Evolutionary conservation across 2,329 filamentous ascomycete species (phyloP), one percentile per base, ranked within the genome.

Genomic region (Salinomyces thailandicus): DNA sequence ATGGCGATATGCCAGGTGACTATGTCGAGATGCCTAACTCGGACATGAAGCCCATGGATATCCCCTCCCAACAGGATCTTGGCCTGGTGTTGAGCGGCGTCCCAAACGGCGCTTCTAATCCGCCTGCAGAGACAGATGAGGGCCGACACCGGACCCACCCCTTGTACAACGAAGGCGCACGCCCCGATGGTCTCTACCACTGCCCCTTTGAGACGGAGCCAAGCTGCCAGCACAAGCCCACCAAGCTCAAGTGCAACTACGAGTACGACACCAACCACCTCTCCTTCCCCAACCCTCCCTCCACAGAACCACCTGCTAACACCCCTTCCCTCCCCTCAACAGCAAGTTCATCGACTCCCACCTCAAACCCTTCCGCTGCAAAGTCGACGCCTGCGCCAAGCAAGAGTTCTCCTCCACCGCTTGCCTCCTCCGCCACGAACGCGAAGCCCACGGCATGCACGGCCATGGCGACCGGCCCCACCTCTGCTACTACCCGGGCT

Each of bases 331-430:
- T 30, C n/a, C n/a, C n/a, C n/a, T 16, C 27, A 35, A 33, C 58
- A 94, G 87, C 73, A 96, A 96, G 73, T 94, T 91, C 53, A 79
- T 96, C 50, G 89, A 96, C 64, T 95, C 89, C 18, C 89, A 96
- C 66, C 64, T 95, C 56, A 94, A 93, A 73, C 89, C 89, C 12
- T 96, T 95, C 68, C 80, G 85, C 43, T 96, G 89, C 80, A 93
- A 91, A 75, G 72, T 81, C 47, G 71, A 78, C 44, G 74, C 77
- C 16, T 96, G 89, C 65, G 77, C 85, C 60, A 83, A 85, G 57
- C 77, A 85, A 46, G 79, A 83, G 29, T 96, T 96, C 62, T 95
- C 89, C 12, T 95, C 89, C 27, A 95, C 89, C 44, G 89, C 89
- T 22, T 95, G 89, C 62, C 75, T 94, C 17, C 81, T 95, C 43